Percentiles rank a stretch among this genome's conserved stretches.
These are phyloP conservation scores for Ophiorrhiza pumila DNA, from an alignment of 257 asterid species.

Conservation along the genomic window DNA sequence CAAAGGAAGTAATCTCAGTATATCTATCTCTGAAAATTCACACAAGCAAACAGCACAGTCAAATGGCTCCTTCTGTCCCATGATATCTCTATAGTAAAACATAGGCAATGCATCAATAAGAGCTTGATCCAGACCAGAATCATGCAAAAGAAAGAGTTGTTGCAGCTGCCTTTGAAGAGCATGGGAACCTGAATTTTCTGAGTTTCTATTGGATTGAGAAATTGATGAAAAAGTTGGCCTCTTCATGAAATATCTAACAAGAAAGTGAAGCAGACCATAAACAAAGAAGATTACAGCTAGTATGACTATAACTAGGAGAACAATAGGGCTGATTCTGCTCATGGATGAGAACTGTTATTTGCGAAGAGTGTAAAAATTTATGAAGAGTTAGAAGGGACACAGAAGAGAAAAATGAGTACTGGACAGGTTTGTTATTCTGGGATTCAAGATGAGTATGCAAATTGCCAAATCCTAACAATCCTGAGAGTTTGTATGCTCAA, in stretches of 20 bases:
- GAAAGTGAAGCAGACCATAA: constrained; percentile 50
- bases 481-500: neutral
- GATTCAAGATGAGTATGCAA: neutral
- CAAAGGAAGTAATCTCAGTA: constrained; percentile 64
- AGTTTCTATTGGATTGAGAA: constrained; percentile 42
- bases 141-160: constrained; percentile 76
- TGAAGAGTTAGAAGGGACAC: neutral
- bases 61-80: constrained; percentile 72
- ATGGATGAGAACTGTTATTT: constrained; percentile 25
- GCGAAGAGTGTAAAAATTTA: neutral
- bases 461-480: neutral
- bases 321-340: constrained; percentile 45
- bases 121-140: constrained; percentile 83
- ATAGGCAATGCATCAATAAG: constrained; percentile 76
- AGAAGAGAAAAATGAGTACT: neutral
- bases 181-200: constrained; percentile 40
- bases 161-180: constrained; percentile 60
- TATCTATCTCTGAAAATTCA: constrained; percentile 62
- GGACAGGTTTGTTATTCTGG: neutral
- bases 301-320: constrained; percentile 43
- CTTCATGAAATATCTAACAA: constrained; percentile 36
- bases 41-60: constrained; percentile 89
- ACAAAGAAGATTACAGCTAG: constrained; percentile 49
- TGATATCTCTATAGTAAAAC: constrained; percentile 62
- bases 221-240: constrained; percentile 47